A percentile compares a stretch with the other conserved stretches of the same genome.
These are phyloP conservation scores for Strobilomyces echinocephalus DNA, from an alignment of 768 basidiomycete species.

Conservation along the genomic window DNA sequence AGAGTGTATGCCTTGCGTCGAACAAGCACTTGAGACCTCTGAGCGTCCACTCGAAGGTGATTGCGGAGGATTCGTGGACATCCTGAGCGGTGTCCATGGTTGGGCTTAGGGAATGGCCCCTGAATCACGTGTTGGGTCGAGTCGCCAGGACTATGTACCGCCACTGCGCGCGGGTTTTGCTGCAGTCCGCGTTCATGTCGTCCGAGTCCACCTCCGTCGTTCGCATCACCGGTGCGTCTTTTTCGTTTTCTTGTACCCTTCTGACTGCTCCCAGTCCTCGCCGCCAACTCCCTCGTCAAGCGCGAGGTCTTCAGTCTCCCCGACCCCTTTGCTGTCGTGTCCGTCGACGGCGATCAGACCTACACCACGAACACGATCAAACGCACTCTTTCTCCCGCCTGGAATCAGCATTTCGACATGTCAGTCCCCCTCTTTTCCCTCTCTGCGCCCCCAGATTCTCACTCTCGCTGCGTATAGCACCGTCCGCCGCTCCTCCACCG, in stretches of 20 bases:
- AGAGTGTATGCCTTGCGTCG: constrained; percentile 50
- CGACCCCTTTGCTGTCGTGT: constrained; percentile 85
- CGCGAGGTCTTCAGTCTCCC: constrained; percentile 77
- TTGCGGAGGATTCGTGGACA: constrained; percentile 48
- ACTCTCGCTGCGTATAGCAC: constrained; percentile 37
- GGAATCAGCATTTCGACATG: constrained; percentile 87
- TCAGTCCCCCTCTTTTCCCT: constrained; percentile 34
- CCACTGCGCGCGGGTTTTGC: neutral
- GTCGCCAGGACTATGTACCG: constrained; percentile 3
- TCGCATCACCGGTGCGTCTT: constrained; percentile 22
- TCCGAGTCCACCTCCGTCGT: constrained; percentile 14
- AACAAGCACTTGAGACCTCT: constrained; percentile 67
- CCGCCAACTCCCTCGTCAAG: constrained; percentile 69
- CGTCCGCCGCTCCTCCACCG: constrained; percentile 67
- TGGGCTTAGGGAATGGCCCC: neutral
- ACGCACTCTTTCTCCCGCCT: constrained; percentile 65
- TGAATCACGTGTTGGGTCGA: neutral
- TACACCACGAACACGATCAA: constrained; percentile 71
- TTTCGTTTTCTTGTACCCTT: neutral
- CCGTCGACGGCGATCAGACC: constrained; percentile 80
- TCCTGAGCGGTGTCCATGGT: constrained; percentile 33
- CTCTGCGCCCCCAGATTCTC: constrained; percentile 2
- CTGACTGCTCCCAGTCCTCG: constrained; percentile 55
- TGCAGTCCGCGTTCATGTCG: constrained; percentile 15
- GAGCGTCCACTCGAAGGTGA: constrained; percentile 77